Percentiles rank a stretch among this genome's conserved stretches.
These are phyloP conservation scores for Diaporthe destruens DNA, from an alignment of 2,329 filamentous ascomycete species.

Conservation along the genomic window DNA sequence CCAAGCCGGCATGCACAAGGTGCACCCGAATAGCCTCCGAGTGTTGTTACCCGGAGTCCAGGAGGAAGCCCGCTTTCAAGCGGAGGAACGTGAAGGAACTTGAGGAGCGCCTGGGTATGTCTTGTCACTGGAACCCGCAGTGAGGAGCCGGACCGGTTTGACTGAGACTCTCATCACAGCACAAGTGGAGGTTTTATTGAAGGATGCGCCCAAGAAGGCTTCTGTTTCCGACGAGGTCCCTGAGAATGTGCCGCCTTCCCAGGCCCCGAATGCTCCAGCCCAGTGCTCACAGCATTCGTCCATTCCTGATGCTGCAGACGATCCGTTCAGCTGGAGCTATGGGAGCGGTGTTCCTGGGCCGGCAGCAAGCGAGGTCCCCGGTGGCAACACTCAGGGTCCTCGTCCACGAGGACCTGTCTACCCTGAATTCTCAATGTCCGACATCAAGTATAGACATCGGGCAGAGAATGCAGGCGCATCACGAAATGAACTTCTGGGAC, in stretches of 20 bases:
- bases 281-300: background rate
- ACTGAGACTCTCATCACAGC: constrained; percentile 60
- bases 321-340: constrained; percentile 21
- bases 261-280: constrained; percentile 1
- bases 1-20: constrained; percentile 82
- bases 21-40: constrained; percentile 81
- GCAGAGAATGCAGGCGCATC: constrained; percentile 29
- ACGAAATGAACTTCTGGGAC: constrained; percentile 77
- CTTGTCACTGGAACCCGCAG: background rate
- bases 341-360: constrained; percentile 7
- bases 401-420: constrained; percentile 13
- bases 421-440: constrained; percentile 3
- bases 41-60: constrained; percentile 89
- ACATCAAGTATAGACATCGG: constrained; percentile 23
- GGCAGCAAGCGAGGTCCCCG: background rate
- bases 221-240: constrained; percentile 43
- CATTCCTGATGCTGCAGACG: constrained; percentile 10
- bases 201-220: constrained; percentile 64
- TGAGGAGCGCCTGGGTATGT: constrained; percentile 84
- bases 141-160: constrained; percentile 18
- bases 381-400: background rate
- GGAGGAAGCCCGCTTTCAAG: constrained; percentile 89
- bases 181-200: constrained; percentile 85
- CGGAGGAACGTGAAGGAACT: constrained; percentile 90
- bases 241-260: constrained; percentile 35